phyloP scores from a whole-genome alignment of 352 stramenopile species.

The Pythium phragmitis region DNA sequence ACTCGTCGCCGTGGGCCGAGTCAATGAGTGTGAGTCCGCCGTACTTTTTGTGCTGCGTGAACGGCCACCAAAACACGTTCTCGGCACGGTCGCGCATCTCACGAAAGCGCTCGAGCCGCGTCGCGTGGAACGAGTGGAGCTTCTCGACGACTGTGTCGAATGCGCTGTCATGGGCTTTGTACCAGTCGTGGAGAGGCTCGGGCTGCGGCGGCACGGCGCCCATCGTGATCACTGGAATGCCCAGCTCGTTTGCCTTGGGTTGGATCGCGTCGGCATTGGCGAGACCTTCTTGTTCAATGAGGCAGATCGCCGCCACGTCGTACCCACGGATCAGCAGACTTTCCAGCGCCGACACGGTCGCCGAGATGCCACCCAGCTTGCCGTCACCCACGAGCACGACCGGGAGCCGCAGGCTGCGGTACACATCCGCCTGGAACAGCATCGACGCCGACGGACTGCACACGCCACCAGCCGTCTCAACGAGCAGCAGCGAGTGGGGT shows the following conservation, averaged over 20 bases:
- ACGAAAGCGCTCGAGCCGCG: slow-evolving; percentile 49
- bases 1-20: slow-evolving; percentile 89
- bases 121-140: slow-evolving; percentile 58
- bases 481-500: slow-evolving; percentile 62
- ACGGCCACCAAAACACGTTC: slow-evolving; percentile 92
- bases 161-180: slow-evolving; percentile 35
- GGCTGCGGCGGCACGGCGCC: slow-evolving; percentile 67
- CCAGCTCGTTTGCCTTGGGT: slow-evolving; percentile 58
- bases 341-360: slow-evolving; percentile 93
- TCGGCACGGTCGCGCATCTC: slow-evolving; percentile 60
- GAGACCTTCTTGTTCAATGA: slow-evolving; percentile 78
- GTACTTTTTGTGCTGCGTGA: slow-evolving; percentile 91
- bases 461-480: slow-evolving; percentile 96
- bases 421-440: slow-evolving; percentile 93
- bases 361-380: slow-evolving; percentile 94
- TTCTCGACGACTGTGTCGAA: slow-evolving; percentile 55
- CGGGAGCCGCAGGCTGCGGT: slow-evolving; percentile 84
- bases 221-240: slow-evolving; percentile 78
- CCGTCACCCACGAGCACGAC: slow-evolving; percentile 96
- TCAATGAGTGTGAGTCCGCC: slow-evolving; percentile 85
- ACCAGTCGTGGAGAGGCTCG: slow-evolving; percentile 75
- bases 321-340: slow-evolving; percentile 91
- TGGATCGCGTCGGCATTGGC: slow-evolving; percentile 67
- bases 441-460: slow-evolving; percentile 87
- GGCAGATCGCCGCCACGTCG: slow-evolving; percentile 80